A percentile compares a stretch with the other conserved stretches of the same genome.
phyloP scores from a whole-genome alignment of 495 filamentous ascomycete species.

The Mytilinidion resinicola region DNA sequence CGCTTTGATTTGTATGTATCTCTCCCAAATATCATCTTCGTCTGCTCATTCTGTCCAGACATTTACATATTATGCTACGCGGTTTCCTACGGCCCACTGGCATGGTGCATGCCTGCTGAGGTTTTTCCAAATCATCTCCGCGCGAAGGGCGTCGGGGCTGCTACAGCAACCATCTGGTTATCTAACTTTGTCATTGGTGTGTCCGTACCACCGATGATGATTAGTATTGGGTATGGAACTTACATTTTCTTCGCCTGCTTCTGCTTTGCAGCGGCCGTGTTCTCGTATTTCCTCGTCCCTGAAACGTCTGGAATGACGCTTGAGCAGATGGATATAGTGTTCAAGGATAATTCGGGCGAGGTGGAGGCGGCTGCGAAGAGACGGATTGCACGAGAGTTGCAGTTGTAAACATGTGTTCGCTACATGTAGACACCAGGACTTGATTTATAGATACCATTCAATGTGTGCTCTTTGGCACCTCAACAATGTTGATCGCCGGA shows the following conservation, averaged over 20 bases:
- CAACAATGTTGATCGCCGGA: too few species aligned
- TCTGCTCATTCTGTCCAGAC: conserved; percentile 1
- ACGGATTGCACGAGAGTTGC: background rate
- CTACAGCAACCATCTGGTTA: conserved; percentile 50
- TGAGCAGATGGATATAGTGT: conserved; percentile 37
- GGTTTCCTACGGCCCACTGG: conserved; percentile 24
- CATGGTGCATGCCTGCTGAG: conserved; percentile 28
- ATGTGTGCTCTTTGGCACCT: too few species aligned
- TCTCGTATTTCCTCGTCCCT: conserved; percentile 50
- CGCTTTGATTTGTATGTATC: conserved; percentile 7
- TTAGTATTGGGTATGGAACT: conserved; percentile 50
- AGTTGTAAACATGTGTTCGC: too few species aligned
- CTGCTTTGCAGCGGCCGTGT: conserved; percentile 49
- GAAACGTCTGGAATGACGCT: conserved; percentile 38
- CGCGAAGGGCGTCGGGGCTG: conserved; percentile 37
- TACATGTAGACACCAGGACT: too few species aligned
- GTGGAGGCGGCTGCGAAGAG: conserved; percentile 8
- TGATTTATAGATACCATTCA: too few species aligned
- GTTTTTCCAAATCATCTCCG: conserved; percentile 31
- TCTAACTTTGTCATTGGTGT: conserved; percentile 49
- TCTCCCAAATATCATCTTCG: too few species aligned
- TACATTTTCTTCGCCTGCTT: conserved; percentile 54
- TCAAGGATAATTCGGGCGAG: conserved; percentile 24
- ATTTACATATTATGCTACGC: conserved; percentile 28
- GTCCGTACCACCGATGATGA: conserved; percentile 42